Percentiles rank a stretch among this genome's conserved stretches.
Evolutionary conservation across 2,329 filamentous ascomycete species (phyloP).

Genomic region (Neofusicoccum umdonicola): DNA sequence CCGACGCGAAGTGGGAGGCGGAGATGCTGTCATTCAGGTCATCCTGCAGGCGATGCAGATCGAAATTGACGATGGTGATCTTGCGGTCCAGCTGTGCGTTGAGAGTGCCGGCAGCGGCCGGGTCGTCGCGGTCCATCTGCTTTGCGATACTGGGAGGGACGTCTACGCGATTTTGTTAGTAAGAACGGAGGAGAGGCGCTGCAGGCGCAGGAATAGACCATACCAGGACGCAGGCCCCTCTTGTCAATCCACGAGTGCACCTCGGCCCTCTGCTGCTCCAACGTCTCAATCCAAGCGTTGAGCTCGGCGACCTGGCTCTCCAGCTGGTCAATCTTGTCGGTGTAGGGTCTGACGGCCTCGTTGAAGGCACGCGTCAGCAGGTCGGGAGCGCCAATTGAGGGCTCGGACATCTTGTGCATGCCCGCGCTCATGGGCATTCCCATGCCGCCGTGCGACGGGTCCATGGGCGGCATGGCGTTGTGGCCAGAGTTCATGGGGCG

Average conservation of each 20-base stretch:
- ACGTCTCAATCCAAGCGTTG: conserved; percentile 49
- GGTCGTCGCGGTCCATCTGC: conserved; percentile 51
- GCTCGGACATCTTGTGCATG: conserved; percentile 33
- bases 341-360: conserved; percentile 51
- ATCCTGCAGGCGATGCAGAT: conserved; percentile 56
- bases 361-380: conserved; percentile 54
- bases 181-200: not conserved
- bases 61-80: conserved; percentile 58
- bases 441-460: conserved; percentile 24
- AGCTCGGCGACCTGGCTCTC: conserved; percentile 52
- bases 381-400: conserved; percentile 43
- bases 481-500: conserved; percentile 18
- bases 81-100: conserved; percentile 58
- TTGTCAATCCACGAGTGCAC: conserved; percentile 58
- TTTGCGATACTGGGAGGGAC: conserved; percentile 53
- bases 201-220: conserved; percentile 19
- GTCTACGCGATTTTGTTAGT: conserved; percentile 36
- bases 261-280: conserved; percentile 52
- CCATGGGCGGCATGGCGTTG: conserved; percentile 25
- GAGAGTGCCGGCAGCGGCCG: conserved; percentile 50
- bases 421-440: conserved; percentile 8
- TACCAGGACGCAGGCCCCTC: conserved; percentile 52
- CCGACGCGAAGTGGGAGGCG: conserved; percentile 51
- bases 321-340: conserved; percentile 53
- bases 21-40: conserved; percentile 55